Evolutionary conservation across 805 yeast genomes (phyloP).

Genomic region (Starmerella tilneyi): DNA sequence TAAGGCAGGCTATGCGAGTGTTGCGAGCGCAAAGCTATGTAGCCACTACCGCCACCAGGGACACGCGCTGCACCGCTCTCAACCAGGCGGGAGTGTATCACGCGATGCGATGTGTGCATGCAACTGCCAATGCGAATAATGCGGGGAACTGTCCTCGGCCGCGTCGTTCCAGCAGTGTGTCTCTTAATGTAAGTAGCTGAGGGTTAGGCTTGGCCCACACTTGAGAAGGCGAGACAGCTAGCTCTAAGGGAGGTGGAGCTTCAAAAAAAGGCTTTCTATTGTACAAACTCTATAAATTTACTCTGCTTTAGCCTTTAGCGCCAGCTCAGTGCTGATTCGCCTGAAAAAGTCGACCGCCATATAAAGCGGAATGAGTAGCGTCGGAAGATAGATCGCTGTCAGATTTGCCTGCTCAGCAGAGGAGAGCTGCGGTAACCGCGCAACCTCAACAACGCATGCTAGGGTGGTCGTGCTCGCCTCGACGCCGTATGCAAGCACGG

Average conservation of each 20-base stretch:
- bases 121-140: too few species aligned
- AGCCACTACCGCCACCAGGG: not conserved
- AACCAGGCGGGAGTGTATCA: conserved; percentile 1
- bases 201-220: conserved; percentile 8
- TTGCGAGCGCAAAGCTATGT: conserved; percentile 16
- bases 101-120: conserved; percentile 1
- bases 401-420: conserved; percentile 36
- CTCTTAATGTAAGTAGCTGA: conserved; percentile 1
- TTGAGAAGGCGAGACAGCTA: too few species aligned
- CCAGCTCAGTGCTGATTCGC: conserved; percentile 21
- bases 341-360: conserved; percentile 41
- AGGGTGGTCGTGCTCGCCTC: conserved; percentile 75
- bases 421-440: conserved; percentile 33
- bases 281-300: too few species aligned
- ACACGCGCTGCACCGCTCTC: conserved; percentile 5
- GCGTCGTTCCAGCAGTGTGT: conserved; percentile 6
- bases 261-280: too few species aligned
- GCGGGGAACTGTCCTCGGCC: too few species aligned
- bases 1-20: conserved; percentile 11
- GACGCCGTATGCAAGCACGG: conserved; percentile 58
- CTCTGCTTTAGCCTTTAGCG: conserved; percentile 8
- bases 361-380: conserved; percentile 50
- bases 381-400: conserved; percentile 54
- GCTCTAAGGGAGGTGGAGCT: too few species aligned
- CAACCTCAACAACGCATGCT: conserved; percentile 43